A percentile compares a stretch with the other conserved stretches of the same genome.
phyloP scores from a whole-genome alignment of 2,329 filamentous ascomycete species.

The Aspergillus amoenus region DNA sequence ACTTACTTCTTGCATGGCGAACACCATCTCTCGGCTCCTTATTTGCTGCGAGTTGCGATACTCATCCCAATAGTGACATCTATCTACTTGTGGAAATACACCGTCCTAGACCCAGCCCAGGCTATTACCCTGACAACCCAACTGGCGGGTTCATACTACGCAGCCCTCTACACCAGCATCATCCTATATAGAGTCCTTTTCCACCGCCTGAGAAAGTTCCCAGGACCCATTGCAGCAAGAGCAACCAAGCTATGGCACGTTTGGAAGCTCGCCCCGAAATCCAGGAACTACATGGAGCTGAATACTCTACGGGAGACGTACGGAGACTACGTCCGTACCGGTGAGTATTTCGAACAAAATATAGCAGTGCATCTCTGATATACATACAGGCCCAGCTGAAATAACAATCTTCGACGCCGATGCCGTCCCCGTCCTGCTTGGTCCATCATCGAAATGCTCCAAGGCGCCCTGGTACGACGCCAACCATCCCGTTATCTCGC shows the following conservation, averaged over 20 bases:
- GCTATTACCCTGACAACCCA: background rate
- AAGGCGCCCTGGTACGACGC: constrained; percentile 4
- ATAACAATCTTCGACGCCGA: background rate
- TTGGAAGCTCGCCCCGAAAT: background rate
- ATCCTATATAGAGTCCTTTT: background rate
- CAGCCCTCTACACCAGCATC: constrained; percentile 1
- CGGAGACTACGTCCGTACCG: background rate
- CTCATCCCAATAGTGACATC: no score
- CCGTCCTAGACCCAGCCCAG: background rate
- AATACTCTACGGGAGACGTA: background rate
- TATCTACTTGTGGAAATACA: background rate
- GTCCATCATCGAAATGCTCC: background rate
- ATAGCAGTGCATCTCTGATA: background rate
- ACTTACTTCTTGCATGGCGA: background rate
- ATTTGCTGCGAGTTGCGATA: no score
- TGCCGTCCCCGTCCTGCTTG: background rate
- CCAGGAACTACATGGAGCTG: background rate
- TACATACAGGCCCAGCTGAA: background rate
- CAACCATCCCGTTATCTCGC: background rate
- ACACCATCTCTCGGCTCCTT: background rate
- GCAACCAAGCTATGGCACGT: background rate
- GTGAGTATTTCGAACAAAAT: background rate
- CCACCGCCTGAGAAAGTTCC: background rate
- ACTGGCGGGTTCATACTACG: background rate
- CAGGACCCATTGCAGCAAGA: background rate